phyloP scores from a whole-genome alignment of 768 basidiomycete genomes.

The Peribolospora baueri region DNA sequence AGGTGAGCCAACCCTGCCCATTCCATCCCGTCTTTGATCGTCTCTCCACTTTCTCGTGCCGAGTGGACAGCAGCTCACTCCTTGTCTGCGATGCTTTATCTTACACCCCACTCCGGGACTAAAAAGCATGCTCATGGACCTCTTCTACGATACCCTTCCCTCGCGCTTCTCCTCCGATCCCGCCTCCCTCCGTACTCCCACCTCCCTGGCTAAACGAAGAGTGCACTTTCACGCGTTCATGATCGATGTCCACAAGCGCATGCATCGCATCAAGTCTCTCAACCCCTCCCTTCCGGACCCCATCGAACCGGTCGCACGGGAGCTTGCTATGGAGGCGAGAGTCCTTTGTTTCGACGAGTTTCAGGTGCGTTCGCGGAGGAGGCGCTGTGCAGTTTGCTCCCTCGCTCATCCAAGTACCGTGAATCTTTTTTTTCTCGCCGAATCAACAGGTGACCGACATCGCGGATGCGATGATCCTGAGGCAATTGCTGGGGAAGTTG shows the following conservation, averaged over 20 bases:
- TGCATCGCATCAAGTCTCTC: constrained; percentile 62
- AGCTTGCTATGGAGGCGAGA: constrained; percentile 56
- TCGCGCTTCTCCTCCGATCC: constrained; percentile 8
- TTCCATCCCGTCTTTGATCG: too few relatives aligned
- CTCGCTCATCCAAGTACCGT: neutral
- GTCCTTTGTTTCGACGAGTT: constrained; percentile 96
- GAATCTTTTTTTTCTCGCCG: neutral
- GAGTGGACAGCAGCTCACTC: too few relatives aligned
- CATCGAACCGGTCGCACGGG: constrained; percentile 62
- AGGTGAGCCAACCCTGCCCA: constrained; percentile 19
- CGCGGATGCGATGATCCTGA: constrained; percentile 90
- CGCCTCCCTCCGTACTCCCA: constrained; percentile 21
- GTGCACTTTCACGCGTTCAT: constrained; percentile 99
- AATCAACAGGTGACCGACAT: constrained; percentile 64
- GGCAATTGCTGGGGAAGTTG: constrained; percentile 65
- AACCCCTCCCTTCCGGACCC: constrained; percentile 43
- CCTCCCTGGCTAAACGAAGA: constrained; percentile 46
- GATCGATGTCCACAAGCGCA: constrained; percentile 88
- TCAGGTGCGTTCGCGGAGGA: constrained; percentile 34
- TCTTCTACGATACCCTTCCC: constrained; percentile 25
- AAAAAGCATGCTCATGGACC: constrained; percentile 80
- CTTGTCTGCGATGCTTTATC: neutral
- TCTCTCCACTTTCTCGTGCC: neutral
- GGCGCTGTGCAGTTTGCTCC: neutral
- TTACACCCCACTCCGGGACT: neutral